Percentiles rank a stretch among this genome's conserved stretches.
Conservation (phyloP, 768 basidiomycete genomes). For the Podaxis rugospora region DNA sequence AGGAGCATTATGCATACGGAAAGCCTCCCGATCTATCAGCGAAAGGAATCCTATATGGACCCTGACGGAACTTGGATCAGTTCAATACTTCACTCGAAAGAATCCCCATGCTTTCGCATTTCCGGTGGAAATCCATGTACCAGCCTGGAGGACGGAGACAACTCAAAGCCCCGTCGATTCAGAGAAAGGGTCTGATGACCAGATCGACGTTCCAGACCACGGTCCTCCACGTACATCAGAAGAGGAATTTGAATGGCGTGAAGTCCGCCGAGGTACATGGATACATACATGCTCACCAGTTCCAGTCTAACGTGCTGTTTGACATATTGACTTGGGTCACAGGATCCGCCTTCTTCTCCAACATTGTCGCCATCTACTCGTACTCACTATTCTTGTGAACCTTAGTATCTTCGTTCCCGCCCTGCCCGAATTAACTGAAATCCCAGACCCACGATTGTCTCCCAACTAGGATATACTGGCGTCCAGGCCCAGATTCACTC, state of each 20-base stretch:
- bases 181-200: not conserved
- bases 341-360: not conserved
- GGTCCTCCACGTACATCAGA: not conserved
- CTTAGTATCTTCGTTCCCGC: not conserved
- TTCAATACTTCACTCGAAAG: conserved; percentile 11
- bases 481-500: conserved; percentile 21
- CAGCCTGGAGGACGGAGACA: not conserved
- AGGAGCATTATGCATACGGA: conserved; percentile 26
- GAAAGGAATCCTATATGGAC: conserved; percentile 15
- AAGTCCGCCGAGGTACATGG: conserved; percentile 1
- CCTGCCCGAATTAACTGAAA: not conserved
- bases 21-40: conserved; percentile 27
- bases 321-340: conserved; percentile 10
- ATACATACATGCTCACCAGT: too few relatives aligned
- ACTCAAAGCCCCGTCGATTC: not conserved
- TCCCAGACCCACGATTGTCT: conserved; percentile 23
- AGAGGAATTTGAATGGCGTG: conserved; percentile 6
- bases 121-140: not conserved
- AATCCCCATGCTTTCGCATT: conserved; percentile 21
- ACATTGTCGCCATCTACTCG: conserved; percentile 17
- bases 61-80: not conserved
- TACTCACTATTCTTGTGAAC: conserved; percentile 24
- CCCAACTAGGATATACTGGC: conserved; percentile 23
- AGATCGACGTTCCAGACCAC: not conserved
- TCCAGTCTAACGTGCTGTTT: not conserved